Evolutionary conservation across 768 basidiomycete genomes (phyloP).

Genomic region (Hygrophorus pudorinus): DNA sequence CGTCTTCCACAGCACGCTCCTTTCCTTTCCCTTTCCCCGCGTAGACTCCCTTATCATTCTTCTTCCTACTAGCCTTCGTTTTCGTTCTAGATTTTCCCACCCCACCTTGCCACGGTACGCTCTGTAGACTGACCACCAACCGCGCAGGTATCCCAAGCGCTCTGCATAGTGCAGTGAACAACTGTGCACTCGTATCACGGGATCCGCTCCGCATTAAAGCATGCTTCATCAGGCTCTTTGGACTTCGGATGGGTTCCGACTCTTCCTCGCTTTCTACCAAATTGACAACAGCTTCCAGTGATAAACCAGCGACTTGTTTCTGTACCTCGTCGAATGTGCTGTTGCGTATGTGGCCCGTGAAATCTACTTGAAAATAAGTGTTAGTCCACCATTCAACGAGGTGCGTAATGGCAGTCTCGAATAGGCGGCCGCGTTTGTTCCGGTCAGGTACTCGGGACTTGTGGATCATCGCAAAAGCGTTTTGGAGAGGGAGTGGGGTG

Average conservation of each 20-base stretch:
- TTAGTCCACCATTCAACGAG: constrained; percentile 82
- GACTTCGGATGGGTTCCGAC: constrained; percentile 60
- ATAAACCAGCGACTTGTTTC: constrained; percentile 23
- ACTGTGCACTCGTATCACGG: constrained; percentile 78
- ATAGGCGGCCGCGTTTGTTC: constrained; percentile 74
- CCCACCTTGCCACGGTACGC: constrained; percentile 79
- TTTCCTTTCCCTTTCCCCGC: constrained; percentile 29
- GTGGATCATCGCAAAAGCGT: constrained; percentile 72
- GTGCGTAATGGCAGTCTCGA: constrained; percentile 68
- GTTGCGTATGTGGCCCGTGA: constrained; percentile 61
- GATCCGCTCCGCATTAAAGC: constrained; percentile 71
- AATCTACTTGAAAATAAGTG: constrained; percentile 54
- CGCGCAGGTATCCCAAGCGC: constrained; percentile 80
- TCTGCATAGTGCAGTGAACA: constrained; percentile 86
- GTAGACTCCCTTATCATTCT: constrained; percentile 18
- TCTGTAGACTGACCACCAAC: constrained; percentile 83
- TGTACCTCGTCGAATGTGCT: constrained; percentile 72
- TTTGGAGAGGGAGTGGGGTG: constrained; percentile 72
- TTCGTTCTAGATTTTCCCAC: constrained; percentile 42
- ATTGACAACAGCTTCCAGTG: constrained; percentile 1
- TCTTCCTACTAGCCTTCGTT: constrained; percentile 28
- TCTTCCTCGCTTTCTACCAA: constrained; percentile 35
- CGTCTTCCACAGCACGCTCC: constrained; percentile 14
- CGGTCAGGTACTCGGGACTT: constrained; percentile 74
- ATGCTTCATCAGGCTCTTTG: constrained; percentile 91